Evolutionary conservation across 129 eudicot genomes (phyloP), one percentile per base, ranked within the genome.

Genomic region (Smallanthus sonchifolius): DNA sequence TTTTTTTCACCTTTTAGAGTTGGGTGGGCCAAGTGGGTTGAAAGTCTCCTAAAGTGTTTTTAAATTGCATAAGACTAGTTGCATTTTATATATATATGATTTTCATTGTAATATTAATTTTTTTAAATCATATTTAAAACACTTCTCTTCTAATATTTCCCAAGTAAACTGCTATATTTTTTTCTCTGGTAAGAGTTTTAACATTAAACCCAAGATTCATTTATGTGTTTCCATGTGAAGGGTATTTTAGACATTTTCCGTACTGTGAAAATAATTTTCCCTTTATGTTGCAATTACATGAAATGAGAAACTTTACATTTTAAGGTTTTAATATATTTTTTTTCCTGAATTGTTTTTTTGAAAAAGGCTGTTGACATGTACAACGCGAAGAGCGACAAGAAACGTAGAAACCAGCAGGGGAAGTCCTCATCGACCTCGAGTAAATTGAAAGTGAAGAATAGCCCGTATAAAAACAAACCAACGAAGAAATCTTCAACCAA

Each of bases 321-420:
- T 15, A 4, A 69, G 62, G 8, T 36, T 24, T 54, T 17, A 4
- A 56, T 59, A 59, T 59, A 43, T 19, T 10, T 35, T 19, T 65
- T 69, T 64, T 32, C 43, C 39, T 54, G 10, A 51, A 47, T 28
- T 73, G 11, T 19, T 79, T 20, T 10, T 11, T 79, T 70, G 55
- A 52, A 77, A 51, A 70, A 94, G 97, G 99, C 99, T 40, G 96
- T 91, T 49, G 90, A 85, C 86, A 86, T 88, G 96, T 85, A 91
- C 83, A 94, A 91, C 38, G 87, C 83, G 80, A 91, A 86, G 83
- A 88, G 80, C n/a, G 97, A 94, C 61, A 94, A 91, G 86, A 85
- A 85, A 72, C 73, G 89, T 49, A 87, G 69, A 57, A 85, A 73
- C 65, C 83, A 91, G 57, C 84, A 78, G 13, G 91, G 90, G 34